phyloP scores from a whole-genome alignment of 148 eudicot species.

The Camellia sinensis region DNA sequence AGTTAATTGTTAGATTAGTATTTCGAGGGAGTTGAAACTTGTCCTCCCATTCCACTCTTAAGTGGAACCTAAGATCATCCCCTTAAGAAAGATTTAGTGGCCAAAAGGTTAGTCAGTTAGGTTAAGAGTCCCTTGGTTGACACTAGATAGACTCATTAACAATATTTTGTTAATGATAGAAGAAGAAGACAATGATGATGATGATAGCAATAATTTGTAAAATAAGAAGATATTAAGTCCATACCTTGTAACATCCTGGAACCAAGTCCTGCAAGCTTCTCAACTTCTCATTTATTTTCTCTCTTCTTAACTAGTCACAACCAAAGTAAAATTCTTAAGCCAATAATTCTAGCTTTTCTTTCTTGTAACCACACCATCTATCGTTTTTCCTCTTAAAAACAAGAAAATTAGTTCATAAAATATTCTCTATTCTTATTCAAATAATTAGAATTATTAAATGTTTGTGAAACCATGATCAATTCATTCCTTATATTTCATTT shows the following conservation, averaged over 20 bases:
- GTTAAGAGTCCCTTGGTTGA: too few species aligned
- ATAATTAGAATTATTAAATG: background rate
- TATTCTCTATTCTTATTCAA: background rate
- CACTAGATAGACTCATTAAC: too few species aligned
- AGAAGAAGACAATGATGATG: too few species aligned
- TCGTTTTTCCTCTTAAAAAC: background rate
- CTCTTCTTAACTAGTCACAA: conserved; percentile 52
- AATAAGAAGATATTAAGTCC: background rate
- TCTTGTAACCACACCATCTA: background rate
- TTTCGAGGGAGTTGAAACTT: too few species aligned
- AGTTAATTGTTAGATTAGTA: too few species aligned
- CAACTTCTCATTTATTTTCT: conserved; percentile 71
- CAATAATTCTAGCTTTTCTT: background rate
- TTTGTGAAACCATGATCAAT: too few species aligned
- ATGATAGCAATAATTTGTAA: too few species aligned
- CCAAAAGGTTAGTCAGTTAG: too few species aligned
- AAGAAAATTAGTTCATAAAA: background rate
- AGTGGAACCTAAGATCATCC: too few species aligned
- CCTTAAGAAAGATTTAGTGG: too few species aligned
- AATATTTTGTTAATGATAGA: too few species aligned
- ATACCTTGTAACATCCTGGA: conserved; percentile 88
- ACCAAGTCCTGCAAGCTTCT: conserved; percentile 73
- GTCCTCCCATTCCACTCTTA: too few species aligned
- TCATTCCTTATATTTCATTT: background rate
- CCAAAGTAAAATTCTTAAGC: background rate